Base-by-base conservation (phyloP, 2,329 filamentous ascomycete species). In the Graphilbum fragrans region DNA sequence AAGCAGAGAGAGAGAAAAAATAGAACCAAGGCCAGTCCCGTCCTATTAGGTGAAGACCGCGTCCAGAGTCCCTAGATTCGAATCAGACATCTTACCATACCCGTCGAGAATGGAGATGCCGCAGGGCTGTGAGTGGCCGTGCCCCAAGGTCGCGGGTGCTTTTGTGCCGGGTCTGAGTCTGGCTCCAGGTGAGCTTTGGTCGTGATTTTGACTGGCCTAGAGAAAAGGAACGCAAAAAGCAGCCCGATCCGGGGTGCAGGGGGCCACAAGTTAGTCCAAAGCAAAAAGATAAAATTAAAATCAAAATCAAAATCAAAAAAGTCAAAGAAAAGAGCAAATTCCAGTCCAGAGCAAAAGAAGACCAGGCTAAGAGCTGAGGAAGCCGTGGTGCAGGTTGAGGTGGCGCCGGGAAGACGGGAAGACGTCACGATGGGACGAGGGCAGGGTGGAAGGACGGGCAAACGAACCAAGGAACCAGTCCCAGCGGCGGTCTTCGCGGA, bases 401-500 rank as follows among this genome's bases (percentile, higher is more conserved):
- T 32, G 34, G 20, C 44, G 44, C 10, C 44, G 40, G 9, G 33
- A 29, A 10, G 22, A 18, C 4, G 16, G 14, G 4, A 2, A 25
- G 29, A 31, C 25, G 20, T 19, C 21, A n/a, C 29, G 37, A 29
- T 31, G 45, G n/a, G 41, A 36, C 10, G 42, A 35, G 14, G 46
- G 31, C 3, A 47, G 27, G 56, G 31, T 67, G 62, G 48, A 64
- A 61, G 37, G 57, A 56, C 38, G 56, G 21, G 47, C 45, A 44
- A 48, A 64, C 70, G 58, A 55, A 75, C 74, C 63, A 16, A 79
- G 55, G 46, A 77, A 69, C 63, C 67, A 73, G 54, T 79, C 75
- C 74, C 74, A 79, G 37, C 72, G 64, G 45, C 64, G 61, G 49
- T 79, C 72, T 58, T 80, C 74, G 25, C 65, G 61, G 35, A 70